Conservation (phyloP, 495 filamentous ascomycete species). For the Aspergillus cavernicola region DNA sequence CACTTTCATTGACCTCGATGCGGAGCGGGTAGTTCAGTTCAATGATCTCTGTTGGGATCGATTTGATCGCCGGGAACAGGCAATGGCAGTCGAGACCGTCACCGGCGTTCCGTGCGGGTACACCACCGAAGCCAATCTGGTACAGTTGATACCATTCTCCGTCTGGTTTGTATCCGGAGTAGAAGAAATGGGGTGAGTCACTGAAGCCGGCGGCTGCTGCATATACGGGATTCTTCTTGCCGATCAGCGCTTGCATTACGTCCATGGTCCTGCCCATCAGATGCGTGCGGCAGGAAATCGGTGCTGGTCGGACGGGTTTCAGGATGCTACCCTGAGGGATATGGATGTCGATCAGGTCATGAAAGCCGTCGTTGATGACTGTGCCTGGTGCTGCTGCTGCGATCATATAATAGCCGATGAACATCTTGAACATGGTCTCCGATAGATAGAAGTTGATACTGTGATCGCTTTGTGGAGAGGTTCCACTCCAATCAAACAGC, state of each 20-base stretch:
- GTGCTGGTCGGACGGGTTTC: conserved; percentile 47
- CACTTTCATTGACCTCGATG: conserved; percentile 47
- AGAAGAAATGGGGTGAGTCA: conserved; percentile 50
- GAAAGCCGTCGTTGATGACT: conserved; percentile 47
- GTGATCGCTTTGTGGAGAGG: conserved; percentile 44
- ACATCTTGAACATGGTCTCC: conserved; percentile 52
- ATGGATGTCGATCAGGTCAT: conserved; percentile 45
- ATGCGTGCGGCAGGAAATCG: conserved; percentile 47
- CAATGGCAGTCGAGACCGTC: conserved; percentile 51
- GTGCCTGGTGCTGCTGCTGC: conserved; percentile 44
- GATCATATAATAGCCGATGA: conserved; percentile 48
- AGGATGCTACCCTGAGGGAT: conserved; percentile 44
- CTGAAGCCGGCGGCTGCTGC: conserved; percentile 48
- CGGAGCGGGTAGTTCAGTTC: conserved; percentile 48
- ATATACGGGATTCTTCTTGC: conserved; percentile 43
- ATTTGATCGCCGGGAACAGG: conserved; percentile 51
- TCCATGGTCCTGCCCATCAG: conserved; percentile 44
- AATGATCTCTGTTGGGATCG: conserved; percentile 47
- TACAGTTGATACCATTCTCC: conserved; percentile 52
- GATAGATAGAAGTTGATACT: conserved; percentile 50
- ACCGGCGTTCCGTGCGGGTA: conserved; percentile 45
- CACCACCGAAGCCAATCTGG: conserved; percentile 50
- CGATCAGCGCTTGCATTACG: conserved; percentile 47
- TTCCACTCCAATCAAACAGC: conserved; percentile 45
- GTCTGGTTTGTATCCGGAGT: conserved; percentile 45